Evolutionary conservation across 1,284 basidiomycete species (phyloP), one percentile per base, ranked within the genome.

Genomic region (Heterobasidion annosum): DNA sequence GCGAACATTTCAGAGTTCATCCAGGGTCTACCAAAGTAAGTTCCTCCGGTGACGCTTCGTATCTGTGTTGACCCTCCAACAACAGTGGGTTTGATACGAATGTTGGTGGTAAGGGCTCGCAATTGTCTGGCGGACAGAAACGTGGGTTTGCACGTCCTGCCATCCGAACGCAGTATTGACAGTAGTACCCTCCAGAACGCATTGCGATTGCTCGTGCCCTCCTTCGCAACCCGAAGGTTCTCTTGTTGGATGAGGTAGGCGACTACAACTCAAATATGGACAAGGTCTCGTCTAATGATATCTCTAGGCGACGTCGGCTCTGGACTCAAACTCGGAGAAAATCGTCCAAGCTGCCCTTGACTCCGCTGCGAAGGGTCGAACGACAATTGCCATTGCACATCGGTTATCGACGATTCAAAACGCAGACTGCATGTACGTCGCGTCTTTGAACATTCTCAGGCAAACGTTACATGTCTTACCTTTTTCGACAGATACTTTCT

Each of bases 201-300:
- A 94, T 99, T 63, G 95, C 96, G 40, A 98, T 99, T 63, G 96
- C 96, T 1, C 87, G 96, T 60, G 96, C 93, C 10, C 77, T 99
- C n/a, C 81, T 99, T 51, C 83, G 95, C 7, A 93, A 98, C 64
- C 96, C 96, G 40, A 93, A 92, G 69, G 89, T 98, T 25, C 76
- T 98, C 40, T 73, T 98, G 18, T 75, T 95, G 56, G 91, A 94
- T 66, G 91, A 95, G 71, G 77, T 80, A 25, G 2, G 25, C 25
- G 5, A 81, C 32, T 54, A 44, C 19, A 16, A 25, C 16, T 35
- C 13, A 13, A 8, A 6, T 46, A n/a, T 40, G 37, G 16, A 46
- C 18, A 9, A 15, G 37, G 32, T 19, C 53, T 56, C 19, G 45
- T 37, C 47, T 2, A 53, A 55, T 46, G 34, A 55, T 48, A 16